phyloP scores from a whole-genome alignment of 305 asterid genomes.

The Solanum aculeatissimum region DNA sequence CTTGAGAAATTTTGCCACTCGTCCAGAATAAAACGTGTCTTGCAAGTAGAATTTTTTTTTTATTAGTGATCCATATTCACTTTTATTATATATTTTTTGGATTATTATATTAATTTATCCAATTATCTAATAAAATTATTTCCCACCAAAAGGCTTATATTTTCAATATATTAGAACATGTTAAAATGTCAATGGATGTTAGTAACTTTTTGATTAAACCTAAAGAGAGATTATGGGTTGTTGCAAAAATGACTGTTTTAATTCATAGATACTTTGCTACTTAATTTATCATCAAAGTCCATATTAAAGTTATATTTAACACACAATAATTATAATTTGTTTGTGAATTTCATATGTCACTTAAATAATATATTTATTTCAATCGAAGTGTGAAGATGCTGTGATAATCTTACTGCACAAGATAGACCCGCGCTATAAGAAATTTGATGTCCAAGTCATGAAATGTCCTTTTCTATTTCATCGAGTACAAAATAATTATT shows the following conservation, averaged over 20 bases:
- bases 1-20: background rate
- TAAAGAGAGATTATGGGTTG: background rate
- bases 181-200: no score
- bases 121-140: no score
- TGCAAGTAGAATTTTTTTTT: no score
- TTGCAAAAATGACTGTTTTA: background rate
- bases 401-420: background rate
- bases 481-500: background rate
- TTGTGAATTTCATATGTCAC: background rate
- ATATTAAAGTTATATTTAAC: no score
- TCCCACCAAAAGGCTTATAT: no score
- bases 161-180: no score
- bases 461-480: background rate
- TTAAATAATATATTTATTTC: background rate
- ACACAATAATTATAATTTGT: background rate
- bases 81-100: background rate
- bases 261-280: accelerated
- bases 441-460: background rate
- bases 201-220: no score
- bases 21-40: no score
- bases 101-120: background rate
- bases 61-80: background rate
- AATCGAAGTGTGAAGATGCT: background rate
- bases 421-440: no score
- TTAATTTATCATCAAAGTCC: background rate